Conservation (phyloP, 331 rosid genomes). For the Malus hybrid region DNA sequence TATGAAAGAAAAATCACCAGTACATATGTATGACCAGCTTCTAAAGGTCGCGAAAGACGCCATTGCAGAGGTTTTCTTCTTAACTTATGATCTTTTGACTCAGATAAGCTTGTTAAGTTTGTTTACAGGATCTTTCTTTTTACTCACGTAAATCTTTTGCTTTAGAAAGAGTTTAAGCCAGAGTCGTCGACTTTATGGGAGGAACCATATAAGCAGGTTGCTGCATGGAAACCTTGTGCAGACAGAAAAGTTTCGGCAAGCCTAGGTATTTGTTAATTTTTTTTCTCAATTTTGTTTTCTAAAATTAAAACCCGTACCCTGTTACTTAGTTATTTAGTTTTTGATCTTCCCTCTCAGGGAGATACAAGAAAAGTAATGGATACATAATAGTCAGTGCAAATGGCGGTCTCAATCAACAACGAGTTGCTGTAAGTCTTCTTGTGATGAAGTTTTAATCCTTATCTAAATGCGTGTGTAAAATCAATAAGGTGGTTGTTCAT, state of each 20-base stretch:
- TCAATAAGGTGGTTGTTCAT: neutral
- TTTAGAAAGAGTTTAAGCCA: slow-evolving; percentile 62
- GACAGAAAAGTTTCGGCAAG: slow-evolving; percentile 37
- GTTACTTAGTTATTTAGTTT: neutral
- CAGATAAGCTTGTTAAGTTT: neutral
- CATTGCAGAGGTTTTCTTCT: slow-evolving; percentile 64
- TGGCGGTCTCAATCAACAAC: slow-evolving; percentile 97
- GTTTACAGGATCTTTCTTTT: neutral
- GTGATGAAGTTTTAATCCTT: neutral
- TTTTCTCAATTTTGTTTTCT: neutral
- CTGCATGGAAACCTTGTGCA: slow-evolving; percentile 83
- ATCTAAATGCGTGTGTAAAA: neutral
- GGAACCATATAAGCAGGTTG: slow-evolving; percentile 48
- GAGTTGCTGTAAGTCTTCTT: slow-evolving; percentile 74
- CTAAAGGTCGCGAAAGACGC: slow-evolving; percentile 60
- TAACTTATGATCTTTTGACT: slow-evolving; percentile 7
- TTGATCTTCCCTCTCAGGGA: slow-evolving; percentile 47
- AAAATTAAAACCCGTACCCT: neutral
- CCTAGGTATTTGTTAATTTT: slow-evolving; percentile 29
- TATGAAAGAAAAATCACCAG: slow-evolving; percentile 31
- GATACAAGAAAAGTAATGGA: slow-evolving; percentile 45
- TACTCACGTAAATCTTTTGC: slow-evolving; percentile 6
- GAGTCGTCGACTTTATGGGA: slow-evolving; percentile 59
- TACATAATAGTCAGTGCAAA: slow-evolving; percentile 84
- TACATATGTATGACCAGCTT: slow-evolving; percentile 72